Percentiles rank a stretch among this genome's conserved stretches.
These are phyloP conservation scores for Sporobolomyces pararoseus DNA, from an alignment of 768 basidiomycete species.

Conservation along the genomic window DNA sequence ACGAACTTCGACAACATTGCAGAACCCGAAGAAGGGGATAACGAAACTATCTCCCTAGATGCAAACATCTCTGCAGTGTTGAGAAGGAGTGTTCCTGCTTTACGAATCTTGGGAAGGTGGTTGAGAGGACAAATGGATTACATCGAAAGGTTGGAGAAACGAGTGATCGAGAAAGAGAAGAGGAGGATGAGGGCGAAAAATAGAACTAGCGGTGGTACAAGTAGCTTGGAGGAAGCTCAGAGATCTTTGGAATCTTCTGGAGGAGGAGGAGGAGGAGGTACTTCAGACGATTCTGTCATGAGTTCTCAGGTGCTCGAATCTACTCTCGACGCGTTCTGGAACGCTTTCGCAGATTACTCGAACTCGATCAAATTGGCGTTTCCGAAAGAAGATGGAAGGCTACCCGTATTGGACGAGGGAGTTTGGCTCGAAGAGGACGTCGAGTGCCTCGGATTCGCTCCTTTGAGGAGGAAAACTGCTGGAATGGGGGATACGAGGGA, in stretches of 20 bases:
- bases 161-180: slow-evolving; percentile 25
- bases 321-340: slow-evolving; percentile 63
- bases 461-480: slow-evolving; percentile 59
- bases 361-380: slow-evolving; percentile 63
- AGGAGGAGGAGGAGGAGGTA: slow-evolving; percentile 40
- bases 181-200: background rate
- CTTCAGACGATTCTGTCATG: background rate
- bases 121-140: slow-evolving; percentile 70
- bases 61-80: slow-evolving; percentile 81
- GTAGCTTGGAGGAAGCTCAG: slow-evolving; percentile 24
- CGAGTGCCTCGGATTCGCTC: slow-evolving; percentile 81
- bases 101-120: slow-evolving; percentile 89
- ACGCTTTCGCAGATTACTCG: slow-evolving; percentile 64
- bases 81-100: slow-evolving; percentile 75
- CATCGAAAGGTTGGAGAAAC: slow-evolving; percentile 51
- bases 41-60: no score
- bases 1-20: background rate
- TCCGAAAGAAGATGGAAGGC: slow-evolving; percentile 53
- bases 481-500: slow-evolving; percentile 19
- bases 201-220: slow-evolving; percentile 4
- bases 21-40: no score
- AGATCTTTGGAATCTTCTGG: slow-evolving; percentile 49
- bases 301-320: background rate
- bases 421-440: slow-evolving; percentile 81
- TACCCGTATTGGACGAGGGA: slow-evolving; percentile 55